Percentiles rank a stretch among this genome's conserved stretches.
Conservation (phyloP, 2,329 filamentous ascomycete genomes). For the Fusarium sterilihyphosum region DNA sequence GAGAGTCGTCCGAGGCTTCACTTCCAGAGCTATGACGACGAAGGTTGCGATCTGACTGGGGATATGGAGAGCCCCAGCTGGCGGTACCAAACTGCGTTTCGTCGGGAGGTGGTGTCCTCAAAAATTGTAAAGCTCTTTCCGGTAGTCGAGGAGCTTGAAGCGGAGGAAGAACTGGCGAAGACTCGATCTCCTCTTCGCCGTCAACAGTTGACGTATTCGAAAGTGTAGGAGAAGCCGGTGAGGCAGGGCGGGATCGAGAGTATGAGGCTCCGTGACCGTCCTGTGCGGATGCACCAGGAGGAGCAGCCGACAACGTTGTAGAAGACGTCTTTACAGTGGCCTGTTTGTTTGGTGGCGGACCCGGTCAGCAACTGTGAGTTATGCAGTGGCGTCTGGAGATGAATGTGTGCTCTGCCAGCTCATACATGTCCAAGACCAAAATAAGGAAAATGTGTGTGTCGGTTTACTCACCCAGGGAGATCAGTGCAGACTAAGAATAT, state of each 20-base stretch:
- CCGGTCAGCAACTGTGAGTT: constrained; percentile 41
- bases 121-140: constrained; percentile 63
- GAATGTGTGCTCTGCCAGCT: constrained; percentile 36
- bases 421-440: constrained; percentile 24
- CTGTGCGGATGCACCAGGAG: constrained; percentile 71
- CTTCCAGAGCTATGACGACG: constrained; percentile 65
- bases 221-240: constrained; percentile 66
- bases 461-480: constrained; percentile 61
- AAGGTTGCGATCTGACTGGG: constrained; percentile 66
- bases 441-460: constrained; percentile 10
- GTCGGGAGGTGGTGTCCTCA: constrained; percentile 63
- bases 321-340: constrained; percentile 66
- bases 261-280: constrained; percentile 58
- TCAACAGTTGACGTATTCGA: constrained; percentile 71
- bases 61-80: constrained; percentile 93
- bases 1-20: constrained; percentile 68
- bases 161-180: constrained; percentile 67
- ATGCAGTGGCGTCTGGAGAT: constrained; percentile 38
- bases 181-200: constrained; percentile 63
- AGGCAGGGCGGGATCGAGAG: constrained; percentile 46
- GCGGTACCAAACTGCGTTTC: constrained; percentile 70
- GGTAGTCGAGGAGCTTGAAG: constrained; percentile 68
- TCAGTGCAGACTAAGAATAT: constrained; percentile 69
- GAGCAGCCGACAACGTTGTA: constrained; percentile 57
- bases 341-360: constrained; percentile 41